Base-by-base conservation (phyloP, 805 yeast species). In the Tetrapisispora namnaoensis region DNA sequence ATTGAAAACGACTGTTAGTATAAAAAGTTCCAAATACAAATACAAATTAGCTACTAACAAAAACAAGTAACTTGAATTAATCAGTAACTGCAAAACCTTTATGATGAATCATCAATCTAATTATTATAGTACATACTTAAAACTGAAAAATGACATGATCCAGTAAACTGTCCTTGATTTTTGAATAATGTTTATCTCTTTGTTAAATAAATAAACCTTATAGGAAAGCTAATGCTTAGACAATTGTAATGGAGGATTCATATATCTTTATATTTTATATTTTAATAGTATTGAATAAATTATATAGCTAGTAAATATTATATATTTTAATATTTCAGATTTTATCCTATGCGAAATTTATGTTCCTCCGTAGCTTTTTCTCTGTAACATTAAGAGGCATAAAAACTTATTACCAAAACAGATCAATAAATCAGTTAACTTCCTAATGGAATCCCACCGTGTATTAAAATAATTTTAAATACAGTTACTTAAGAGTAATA, bases 81-180 rank as follows among this genome's bases (percentile, higher is more conserved):
- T 32, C 13, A 32, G n/a, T 14, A 13, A 32, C n/a, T 14, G 35
- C 13, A 32, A 14, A 3, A 4, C 35, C 13, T 13, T 32, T 32
- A 13, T 32, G 11, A 32, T 10, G 28, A 24, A 24, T 32, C n/a
- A 32, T 32, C 13, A 32, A 11, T 32, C 13, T 11, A 32, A 14
- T 32, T 11, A 32, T 13, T 13, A 5, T 32, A 17, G 20, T 17
- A 56, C 62, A 58, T 58, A 58, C 61, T 61, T 61, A 50, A 61
- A 61, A 43, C 59, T 61, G 46, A 61, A 61, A 44, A 61, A 61
- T 7, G 65, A 61, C 64, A 60, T 60, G 21, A 27, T 40, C 22
- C 14, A 20, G 11, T 38, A 38, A 4, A 32, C 14, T 32, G 6
- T 32, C 11, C 13, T 32, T 32, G n/a, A 14, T 32, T 7, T 32